Conservation (phyloP, 1,284 basidiomycete species). For the Tilletia horrida region DNA sequence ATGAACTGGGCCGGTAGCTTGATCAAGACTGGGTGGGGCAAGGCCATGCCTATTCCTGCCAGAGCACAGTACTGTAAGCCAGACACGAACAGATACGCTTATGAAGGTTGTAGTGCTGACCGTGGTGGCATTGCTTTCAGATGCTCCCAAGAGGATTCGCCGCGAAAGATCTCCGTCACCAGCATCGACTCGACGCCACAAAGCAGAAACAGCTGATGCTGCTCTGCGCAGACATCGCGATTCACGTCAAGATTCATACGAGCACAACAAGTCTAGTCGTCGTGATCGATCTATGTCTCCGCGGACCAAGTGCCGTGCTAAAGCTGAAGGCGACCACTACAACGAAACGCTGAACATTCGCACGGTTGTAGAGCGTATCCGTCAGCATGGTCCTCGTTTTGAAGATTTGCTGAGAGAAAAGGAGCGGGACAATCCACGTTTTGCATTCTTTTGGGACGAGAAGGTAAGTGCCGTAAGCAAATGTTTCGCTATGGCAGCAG, state of each 20-base stretch:
- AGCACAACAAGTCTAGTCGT: neutral
- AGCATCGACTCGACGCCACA: neutral
- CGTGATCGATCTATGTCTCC: neutral
- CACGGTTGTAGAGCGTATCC: slow-evolving; percentile 77
- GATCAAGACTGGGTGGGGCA: slow-evolving; percentile 89
- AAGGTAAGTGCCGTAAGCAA: slow-evolving; percentile 12
- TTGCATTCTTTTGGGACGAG: slow-evolving; percentile 67
- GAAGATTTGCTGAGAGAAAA: slow-evolving; percentile 71
- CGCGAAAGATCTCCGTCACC: slow-evolving; percentile 18
- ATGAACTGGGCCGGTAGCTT: slow-evolving; percentile 83
- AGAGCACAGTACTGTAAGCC: slow-evolving; percentile 69
- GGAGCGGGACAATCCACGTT: slow-evolving; percentile 76
- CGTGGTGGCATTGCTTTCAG: neutral
- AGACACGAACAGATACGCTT: slow-evolving; percentile 43
- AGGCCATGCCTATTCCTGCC: slow-evolving; percentile 78
- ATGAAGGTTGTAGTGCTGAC: neutral
- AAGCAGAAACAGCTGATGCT: slow-evolving; percentile 1
- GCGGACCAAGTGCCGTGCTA: neutral
- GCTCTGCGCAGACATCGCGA: slow-evolving; percentile 13
- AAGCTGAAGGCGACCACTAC: neutral
- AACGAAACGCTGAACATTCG: slow-evolving; percentile 34
- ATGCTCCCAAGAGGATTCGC: slow-evolving; percentile 14
- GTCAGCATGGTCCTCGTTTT: slow-evolving; percentile 73
- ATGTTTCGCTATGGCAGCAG: neutral
- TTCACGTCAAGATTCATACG: neutral